A percentile compares a stretch with the other conserved stretches of the same genome.
Evolutionary conservation across 805 yeast species (phyloP).

Genomic region (Kodamaea jinghongensis): DNA sequence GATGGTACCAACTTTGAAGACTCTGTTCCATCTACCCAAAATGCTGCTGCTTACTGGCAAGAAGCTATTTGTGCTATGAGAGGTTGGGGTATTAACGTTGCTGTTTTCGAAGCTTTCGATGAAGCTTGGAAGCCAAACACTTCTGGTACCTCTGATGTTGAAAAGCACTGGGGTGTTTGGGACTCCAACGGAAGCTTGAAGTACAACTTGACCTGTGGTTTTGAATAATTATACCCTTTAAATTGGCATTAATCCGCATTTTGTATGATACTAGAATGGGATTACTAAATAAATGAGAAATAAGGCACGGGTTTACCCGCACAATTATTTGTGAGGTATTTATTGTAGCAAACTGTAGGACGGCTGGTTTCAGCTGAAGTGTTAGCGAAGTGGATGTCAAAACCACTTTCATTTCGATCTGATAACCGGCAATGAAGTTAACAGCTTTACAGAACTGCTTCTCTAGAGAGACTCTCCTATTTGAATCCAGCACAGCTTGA

Average conservation of each 20-base stretch:
- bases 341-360: no score
- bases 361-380: no score
- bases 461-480: not conserved
- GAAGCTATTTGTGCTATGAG: conserved; percentile 89
- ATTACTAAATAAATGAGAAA: not conserved
- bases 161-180: conserved; percentile 94
- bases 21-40: conserved; percentile 65
- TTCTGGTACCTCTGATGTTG: conserved; percentile 81
- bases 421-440: not conserved
- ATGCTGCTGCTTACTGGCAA: conserved; percentile 82
- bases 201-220: conserved; percentile 36
- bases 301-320: not conserved
- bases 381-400: not conserved
- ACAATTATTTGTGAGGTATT: no score
- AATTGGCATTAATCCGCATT: not conserved
- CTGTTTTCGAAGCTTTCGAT: conserved; percentile 92
- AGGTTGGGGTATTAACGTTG: conserved; percentile 93
- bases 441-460: not conserved
- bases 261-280: conserved; percentile 1
- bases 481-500: no score
- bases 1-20: conserved; percentile 69
- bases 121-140: conserved; percentile 95
- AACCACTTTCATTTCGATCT: not conserved
- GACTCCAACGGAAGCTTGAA: conserved; percentile 45
- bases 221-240: conserved; percentile 12